Conservation (phyloP, 2,329 filamentous ascomycete species). For the Ceratocystis smalleyi region DNA sequence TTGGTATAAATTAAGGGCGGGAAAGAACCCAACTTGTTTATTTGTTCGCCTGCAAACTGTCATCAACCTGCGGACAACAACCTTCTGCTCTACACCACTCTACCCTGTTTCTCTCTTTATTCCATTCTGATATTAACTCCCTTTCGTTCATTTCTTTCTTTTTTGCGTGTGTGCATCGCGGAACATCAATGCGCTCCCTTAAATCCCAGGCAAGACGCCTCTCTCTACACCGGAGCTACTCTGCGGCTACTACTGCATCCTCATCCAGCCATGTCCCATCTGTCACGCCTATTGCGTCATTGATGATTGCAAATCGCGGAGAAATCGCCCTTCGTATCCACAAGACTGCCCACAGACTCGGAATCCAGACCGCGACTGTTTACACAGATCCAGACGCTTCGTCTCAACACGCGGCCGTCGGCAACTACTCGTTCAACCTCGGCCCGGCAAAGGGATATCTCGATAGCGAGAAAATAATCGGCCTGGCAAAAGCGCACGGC, state of each 20-base stretch:
- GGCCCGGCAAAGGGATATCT: constrained; percentile 76
- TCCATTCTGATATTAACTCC: neutral
- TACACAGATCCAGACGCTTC: constrained; percentile 84
- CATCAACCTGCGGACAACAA: too few species aligned
- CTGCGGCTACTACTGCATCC: neutral
- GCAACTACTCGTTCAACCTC: constrained; percentile 69
- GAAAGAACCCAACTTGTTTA: too few species aligned
- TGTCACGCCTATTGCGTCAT: constrained; percentile 49
- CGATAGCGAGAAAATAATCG: constrained; percentile 83
- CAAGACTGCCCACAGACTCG: constrained; percentile 70
- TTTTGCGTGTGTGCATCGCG: neutral
- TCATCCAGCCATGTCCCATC: neutral
- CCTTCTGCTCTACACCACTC: too few species aligned
- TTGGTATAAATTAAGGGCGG: too few species aligned
- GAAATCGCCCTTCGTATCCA: constrained; percentile 93
- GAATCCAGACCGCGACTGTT: constrained; percentile 82
- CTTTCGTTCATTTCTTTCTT: neutral
- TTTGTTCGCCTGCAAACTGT: too few species aligned
- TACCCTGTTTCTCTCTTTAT: too few species aligned
- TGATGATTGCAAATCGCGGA: constrained; percentile 90
- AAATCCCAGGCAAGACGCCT: neutral
- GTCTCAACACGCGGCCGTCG: constrained; percentile 76
- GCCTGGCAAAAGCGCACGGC: constrained; percentile 67
- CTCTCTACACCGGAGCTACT: neutral
- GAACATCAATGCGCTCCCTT: neutral